Conservation (phyloP, 345 rosid species). For the Eutrema yunnanense region DNA sequence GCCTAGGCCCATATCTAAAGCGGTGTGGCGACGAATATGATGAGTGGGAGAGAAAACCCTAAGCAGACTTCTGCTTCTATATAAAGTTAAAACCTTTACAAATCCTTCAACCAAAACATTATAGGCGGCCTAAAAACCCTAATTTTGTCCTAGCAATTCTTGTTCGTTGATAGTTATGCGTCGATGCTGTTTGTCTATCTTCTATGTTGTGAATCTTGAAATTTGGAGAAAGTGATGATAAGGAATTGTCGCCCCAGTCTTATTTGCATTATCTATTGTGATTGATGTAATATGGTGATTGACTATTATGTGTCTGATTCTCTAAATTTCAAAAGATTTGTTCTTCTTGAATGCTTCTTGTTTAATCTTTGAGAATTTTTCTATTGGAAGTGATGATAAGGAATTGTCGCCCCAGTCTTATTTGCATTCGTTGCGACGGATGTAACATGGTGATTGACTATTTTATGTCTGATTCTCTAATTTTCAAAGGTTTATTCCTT, state of each 20-base stretch:
- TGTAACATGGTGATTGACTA: slow-evolving; percentile 80
- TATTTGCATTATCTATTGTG: slow-evolving; percentile 36
- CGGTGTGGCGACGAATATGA: not conserved
- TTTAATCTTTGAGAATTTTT: not conserved
- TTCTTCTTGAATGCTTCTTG: not conserved
- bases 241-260: slow-evolving; percentile 90
- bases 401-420: slow-evolving; percentile 94
- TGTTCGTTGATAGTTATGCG: not conserved
- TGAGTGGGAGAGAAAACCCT: not conserved
- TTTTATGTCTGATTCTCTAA: slow-evolving; percentile 9
- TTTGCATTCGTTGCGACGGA: slow-evolving; percentile 31
- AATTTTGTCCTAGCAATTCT: not conserved
- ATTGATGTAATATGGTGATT: slow-evolving; percentile 66
- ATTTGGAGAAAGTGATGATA: slow-evolving; percentile 46
- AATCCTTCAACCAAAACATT: not conserved
- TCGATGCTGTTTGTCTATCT: not conserved
- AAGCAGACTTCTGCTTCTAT: not conserved
- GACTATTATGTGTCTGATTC: slow-evolving; percentile 39
- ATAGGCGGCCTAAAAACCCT: not conserved
- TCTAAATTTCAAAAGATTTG: not conserved
- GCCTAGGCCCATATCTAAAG: not conserved
- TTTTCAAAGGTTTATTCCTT: no score
- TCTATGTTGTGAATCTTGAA: not conserved
- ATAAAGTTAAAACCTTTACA: not conserved
- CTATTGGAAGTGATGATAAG: slow-evolving; percentile 49